Percentiles rank a stretch among this genome's conserved stretches.
phyloP scores from a whole-genome alignment of 2,329 filamentous ascomycete genomes.

The Thielaviopsis ethacetica region DNA sequence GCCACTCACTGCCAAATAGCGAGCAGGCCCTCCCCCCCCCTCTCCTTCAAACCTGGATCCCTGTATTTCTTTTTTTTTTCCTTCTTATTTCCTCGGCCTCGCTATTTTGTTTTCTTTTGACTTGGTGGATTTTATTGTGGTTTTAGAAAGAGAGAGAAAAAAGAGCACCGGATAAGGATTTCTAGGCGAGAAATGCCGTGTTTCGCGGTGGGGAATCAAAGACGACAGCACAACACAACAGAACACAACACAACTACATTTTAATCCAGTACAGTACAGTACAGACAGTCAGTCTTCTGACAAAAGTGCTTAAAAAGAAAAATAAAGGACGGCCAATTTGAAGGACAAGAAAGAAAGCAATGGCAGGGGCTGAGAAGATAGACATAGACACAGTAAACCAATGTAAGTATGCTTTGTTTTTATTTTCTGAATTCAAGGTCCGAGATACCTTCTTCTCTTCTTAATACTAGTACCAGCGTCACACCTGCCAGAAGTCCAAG shows the following conservation, averaged over 20 bases:
- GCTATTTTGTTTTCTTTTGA: neutral
- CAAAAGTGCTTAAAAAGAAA: no score
- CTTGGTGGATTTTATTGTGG: no score
- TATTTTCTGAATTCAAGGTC: no score
- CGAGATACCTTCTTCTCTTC: no score
- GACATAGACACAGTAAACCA: neutral
- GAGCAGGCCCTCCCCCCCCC: no score
- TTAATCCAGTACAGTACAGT: no score
- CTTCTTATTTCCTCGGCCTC: neutral
- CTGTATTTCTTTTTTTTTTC: neutral
- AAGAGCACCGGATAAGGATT: neutral
- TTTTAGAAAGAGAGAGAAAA: neutral
- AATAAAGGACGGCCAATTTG: no score
- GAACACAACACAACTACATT: no score
- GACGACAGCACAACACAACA: no score
- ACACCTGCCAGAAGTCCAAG: no score
- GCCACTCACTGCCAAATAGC: neutral
- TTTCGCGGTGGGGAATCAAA: neutral
- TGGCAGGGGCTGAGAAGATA: neutral
- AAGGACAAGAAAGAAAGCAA: neutral
- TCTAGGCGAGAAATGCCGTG: neutral
- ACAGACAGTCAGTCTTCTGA: no score
- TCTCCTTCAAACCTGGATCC: neutral
- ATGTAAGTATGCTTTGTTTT: neutral
- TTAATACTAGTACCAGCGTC: no score